Conservation (phyloP, 192 early-diverging fungal genomes). For the Kappamyces sp. region DNA sequence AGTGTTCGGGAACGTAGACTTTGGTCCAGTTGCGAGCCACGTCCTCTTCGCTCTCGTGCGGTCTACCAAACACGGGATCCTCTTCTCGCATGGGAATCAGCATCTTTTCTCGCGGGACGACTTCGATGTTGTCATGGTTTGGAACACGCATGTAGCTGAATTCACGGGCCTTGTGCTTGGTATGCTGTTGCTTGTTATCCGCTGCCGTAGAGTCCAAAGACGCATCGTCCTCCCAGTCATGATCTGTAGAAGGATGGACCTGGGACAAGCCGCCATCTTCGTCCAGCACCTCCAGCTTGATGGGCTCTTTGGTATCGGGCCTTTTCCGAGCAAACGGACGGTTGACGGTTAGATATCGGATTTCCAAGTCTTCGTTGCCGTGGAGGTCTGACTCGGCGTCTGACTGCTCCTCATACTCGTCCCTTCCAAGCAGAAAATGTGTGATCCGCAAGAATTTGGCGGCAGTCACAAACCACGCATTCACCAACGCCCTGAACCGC, state of each 20-base stretch:
- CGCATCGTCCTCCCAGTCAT: conserved; percentile 11
- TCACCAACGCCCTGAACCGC: conserved; percentile 47
- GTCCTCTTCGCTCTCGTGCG: conserved; percentile 43
- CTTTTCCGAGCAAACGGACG: not conserved
- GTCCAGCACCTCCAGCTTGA: not conserved
- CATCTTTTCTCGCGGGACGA: conserved; percentile 73
- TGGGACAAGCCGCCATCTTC: conserved; percentile 3
- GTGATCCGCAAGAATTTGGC: conserved; percentile 64
- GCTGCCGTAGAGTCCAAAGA: not conserved
- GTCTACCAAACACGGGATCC: conserved; percentile 39
- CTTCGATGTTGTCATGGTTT: conserved; percentile 72
- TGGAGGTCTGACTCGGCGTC: conserved; percentile 26
- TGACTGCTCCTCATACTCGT: conserved; percentile 69
- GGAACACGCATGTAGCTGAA: conserved; percentile 72
- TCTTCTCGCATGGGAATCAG: conserved; percentile 58
- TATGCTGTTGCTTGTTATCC: conserved; percentile 24
- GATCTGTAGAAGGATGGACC: not conserved
- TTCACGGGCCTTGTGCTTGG: conserved; percentile 55
- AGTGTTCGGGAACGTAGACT: conserved; percentile 75
- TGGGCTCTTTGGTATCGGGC: conserved; percentile 4
- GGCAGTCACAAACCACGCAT: conserved; percentile 67
- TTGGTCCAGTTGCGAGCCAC: conserved; percentile 57
- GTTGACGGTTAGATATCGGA: conserved; percentile 10
- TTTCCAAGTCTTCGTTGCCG: conserved; percentile 27
- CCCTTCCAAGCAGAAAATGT: conserved; percentile 75